phyloP scores from a whole-genome alignment of 345 rosid species.

The Ceriops zippeliana region DNA sequence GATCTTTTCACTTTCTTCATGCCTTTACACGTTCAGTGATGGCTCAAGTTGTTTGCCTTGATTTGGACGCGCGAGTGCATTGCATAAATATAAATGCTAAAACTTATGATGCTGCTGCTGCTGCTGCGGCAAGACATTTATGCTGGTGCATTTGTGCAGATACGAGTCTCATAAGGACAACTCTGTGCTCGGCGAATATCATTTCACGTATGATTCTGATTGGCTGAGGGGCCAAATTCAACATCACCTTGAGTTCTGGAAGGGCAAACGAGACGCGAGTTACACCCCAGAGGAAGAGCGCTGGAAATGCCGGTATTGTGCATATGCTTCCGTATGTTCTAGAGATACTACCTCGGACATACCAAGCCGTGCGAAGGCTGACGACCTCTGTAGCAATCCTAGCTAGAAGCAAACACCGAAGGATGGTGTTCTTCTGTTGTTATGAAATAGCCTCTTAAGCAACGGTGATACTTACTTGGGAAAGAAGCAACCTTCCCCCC shows the following conservation, averaged over 20 bases:
- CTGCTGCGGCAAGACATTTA: not conserved
- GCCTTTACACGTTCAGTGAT: not conserved
- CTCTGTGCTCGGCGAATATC: conserved; percentile 63
- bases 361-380: conserved; percentile 15
- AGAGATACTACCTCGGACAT: conserved; percentile 20
- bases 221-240: conserved; percentile 48
- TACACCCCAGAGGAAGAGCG: conserved; percentile 67
- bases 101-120: not conserved
- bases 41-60: conserved; percentile 5
- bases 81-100: too few relatives aligned
- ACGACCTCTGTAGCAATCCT: not conserved
- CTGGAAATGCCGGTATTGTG: conserved; percentile 75
- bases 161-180: conserved; percentile 69
- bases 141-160: conserved; percentile 36
- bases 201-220: conserved; percentile 47
- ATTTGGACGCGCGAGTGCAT: not conserved
- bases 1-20: not conserved
- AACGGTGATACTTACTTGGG: too few relatives aligned
- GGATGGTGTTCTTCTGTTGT: not conserved
- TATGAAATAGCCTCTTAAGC: too few relatives aligned
- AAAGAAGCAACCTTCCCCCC: too few relatives aligned
- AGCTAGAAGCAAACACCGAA: conserved; percentile 1
- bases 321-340: conserved; percentile 48
- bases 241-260: conserved; percentile 54
- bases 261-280: conserved; percentile 54